Evolutionary conservation across 2,329 filamentous ascomycete genomes (phyloP), one percentile per base, ranked within the genome.

Genomic region (Mariannaea sp.): DNA sequence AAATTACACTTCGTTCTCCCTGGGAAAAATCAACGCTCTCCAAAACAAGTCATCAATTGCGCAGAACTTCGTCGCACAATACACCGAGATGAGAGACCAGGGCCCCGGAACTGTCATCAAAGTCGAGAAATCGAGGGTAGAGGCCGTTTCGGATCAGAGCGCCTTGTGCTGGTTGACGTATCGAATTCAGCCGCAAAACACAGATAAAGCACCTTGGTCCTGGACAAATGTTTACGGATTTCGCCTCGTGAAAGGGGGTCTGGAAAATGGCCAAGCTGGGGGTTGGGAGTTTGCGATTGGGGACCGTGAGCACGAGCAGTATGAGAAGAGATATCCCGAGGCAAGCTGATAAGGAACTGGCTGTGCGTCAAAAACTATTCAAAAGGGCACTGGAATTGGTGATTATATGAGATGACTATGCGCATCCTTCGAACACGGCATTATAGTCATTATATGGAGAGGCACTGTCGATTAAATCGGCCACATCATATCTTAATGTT

Each of bases 221-320:
- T 44, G 41, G 41, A 44, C 41, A 2, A 44, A 44, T 17, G 41
- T 44, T 2, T 44, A 44, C 14, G 41, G 41, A 1, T 44, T 44
- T 16, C 7, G 41, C 13, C 3, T 44, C 5, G 29, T 44, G 10
- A 7, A 33, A 3, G 41, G 41, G 4, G 41, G 41, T 1, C 13
- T 32, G 27, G 13, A 35, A 4, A 35, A 33, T 24, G 41, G 41
- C 14, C 19, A 30, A 14, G 27, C 16, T 1, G 41, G 41, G 29
- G 41, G 41, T 5, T 44, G 41, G 41, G 41, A 44, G 41, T 44
- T 44, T 44, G 27, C 41, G 7, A 13, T 32, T n/a, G 41, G n/a
- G 16, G 41, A 44, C n/a, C 27, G 17, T 10, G 41, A 44, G 41
- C 16, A 44, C 3, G 26, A 44, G 17, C 19, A 32, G 17, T 44